Evolutionary conservation across 2,329 filamentous ascomycete species (phyloP), one percentile per base, ranked within the genome.

Genomic region (Cryphonectria parasitica): DNA sequence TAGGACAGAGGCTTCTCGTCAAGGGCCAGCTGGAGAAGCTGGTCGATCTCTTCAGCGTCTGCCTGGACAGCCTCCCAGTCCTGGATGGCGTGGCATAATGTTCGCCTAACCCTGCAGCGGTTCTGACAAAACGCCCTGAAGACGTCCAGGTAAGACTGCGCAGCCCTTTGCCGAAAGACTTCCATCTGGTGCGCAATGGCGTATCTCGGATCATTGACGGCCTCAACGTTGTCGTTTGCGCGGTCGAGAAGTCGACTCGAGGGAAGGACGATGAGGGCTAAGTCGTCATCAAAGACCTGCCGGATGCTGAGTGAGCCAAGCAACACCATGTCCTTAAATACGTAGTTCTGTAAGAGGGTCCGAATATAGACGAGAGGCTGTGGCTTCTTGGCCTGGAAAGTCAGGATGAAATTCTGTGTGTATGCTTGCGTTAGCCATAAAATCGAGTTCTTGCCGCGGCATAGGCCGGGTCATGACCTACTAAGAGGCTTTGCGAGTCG

Each of bases 111-210:
- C 2, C 96, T 91, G 77, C 94, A 97, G 67, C 94, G 87, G 77
- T 98, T 99, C 78, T 98, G 93, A 76, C 94, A 97, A 25, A 96
- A 85, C 10, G 92, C 91, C 64, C 94, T 89, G 76, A 96, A 91
- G 22, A 97, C 87, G 74, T 98, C 95, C 25, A 97, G 83, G 77
- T 94, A 98, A 0, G 91, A 90, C 79, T 93, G 84, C 6, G 86
- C 88, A 1, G 88, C 86, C 39, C 87, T 82, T 72, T 87, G 83
- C 17, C 89, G 85, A 75, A 91, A 91, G 1, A 84, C 77, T 74
- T 97, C 92, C 86, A 97, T 93, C 66, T 90, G 85, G 67, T 89
- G 85, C 0, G 92, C 89, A 72, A 95, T 90, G 73, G 90, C 86
- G 74, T 93, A 92, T 17, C 93, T 88, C 13, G 91, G 88, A 77